These are phyloP conservation scores for Trichoderma polysporum DNA, from an alignment of 2,329 filamentous ascomycete genomes.

Conservation along the genomic window DNA sequence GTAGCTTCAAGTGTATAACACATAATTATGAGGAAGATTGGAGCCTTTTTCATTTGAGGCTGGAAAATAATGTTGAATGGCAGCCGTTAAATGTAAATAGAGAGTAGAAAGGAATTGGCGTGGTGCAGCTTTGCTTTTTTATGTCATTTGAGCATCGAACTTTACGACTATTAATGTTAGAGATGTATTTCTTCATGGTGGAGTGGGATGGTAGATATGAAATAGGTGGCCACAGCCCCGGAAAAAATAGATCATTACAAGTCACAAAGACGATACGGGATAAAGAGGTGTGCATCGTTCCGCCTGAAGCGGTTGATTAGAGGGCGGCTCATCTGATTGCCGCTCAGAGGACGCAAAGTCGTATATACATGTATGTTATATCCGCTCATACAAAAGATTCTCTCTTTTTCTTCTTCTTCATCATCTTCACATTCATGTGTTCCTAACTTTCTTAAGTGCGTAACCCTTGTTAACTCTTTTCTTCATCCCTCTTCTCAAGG, in stretches of 20 bases:
- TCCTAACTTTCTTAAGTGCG: conserved; percentile 16
- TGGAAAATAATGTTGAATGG: not conserved
- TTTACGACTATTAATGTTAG: not conserved
- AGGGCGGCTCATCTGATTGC: conserved; percentile 12
- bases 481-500: not conserved
- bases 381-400: conserved; percentile 18
- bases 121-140: not conserved
- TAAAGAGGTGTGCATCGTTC: conserved; percentile 8
- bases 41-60: not conserved
- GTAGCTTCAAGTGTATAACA: not conserved
- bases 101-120: not conserved
- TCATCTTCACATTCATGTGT: conserved; percentile 20
- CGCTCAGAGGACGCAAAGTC: conserved; percentile 15
- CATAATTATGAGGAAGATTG: not conserved
- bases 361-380: conserved; percentile 24
- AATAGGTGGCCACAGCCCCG: not conserved
- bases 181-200: not conserved
- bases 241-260: not conserved
- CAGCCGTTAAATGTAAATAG: not conserved
- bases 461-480: not conserved
- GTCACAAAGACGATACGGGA: not conserved
- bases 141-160: not conserved
- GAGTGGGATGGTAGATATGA: too few relatives aligned
- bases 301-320: conserved; percentile 20
- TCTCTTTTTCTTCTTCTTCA: not conserved